Base-by-base conservation (phyloP, 2,329 filamentous ascomycete species). In the Cladophialophora immunda region DNA sequence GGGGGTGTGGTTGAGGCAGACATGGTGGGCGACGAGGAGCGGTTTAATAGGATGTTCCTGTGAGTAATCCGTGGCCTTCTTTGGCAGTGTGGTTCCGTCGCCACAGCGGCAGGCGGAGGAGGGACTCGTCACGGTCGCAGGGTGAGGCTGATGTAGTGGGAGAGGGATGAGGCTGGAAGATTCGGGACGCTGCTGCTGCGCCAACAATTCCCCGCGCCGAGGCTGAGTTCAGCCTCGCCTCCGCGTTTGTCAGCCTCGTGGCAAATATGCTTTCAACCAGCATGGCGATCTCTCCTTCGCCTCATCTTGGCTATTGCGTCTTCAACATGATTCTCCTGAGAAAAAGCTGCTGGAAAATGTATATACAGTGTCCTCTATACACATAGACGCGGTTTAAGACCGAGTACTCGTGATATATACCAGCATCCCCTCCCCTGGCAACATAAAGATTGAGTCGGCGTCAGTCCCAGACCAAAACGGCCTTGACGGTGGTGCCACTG, bases 401-500 rank as follows among this genome's bases (percentile, higher is more conserved):
- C 32, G 11, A 11, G 11, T 34, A 13, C 32, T 11, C 32, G 32
- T 11, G 32, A 34, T 9, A 34, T 34, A 11, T 34, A 7, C 13
- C 32, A 34, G 32, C 4, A 32, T 32, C 30, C 30, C 32, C 7
- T 34, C 25, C 50, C 17, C 25, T 11, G 29, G 2, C 19, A 34
- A 19, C 8, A 38, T 60, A 22, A 6, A 36, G 50, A 32, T 8
- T 36, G 8, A 19, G 13, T 36, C 22, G 25, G 8, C 17, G 19
- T 70, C 64, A 72, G 45, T 73, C 71, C 75, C 73, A 77, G 7
- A 76, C 30, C 58, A 76, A 70, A 4, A 77, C 69, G 0, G 75
- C 73, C 68, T 77, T 77, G n/a, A 77, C 71, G 1, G 74, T 75
- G 58, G 67, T 64, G 1, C 75, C 75, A 8, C 64, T 68, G 54